Percentiles rank a stretch among this genome's conserved stretches.
Conservation (phyloP, 2,329 filamentous ascomycete genomes). For the Elsinoe necatrix region DNA sequence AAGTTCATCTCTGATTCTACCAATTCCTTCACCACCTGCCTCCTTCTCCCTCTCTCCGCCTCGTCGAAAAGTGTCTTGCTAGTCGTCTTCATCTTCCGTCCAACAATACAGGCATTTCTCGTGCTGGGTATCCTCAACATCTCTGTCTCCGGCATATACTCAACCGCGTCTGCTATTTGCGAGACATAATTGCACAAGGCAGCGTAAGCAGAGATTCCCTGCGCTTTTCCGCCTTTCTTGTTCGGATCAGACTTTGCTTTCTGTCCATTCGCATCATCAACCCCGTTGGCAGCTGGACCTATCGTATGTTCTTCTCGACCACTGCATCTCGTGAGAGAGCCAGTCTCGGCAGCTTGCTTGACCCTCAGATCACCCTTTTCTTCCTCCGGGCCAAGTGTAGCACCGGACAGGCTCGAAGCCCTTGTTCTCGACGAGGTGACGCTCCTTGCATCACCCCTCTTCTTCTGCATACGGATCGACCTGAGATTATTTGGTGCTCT, state of each 20-base stretch:
- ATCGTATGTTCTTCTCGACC: too few relatives aligned
- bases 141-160: constrained; percentile 71
- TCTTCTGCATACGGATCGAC: not conserved
- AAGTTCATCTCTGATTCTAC: constrained; percentile 17
- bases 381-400: too few relatives aligned
- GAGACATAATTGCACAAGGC: constrained; percentile 73
- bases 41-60: not conserved
- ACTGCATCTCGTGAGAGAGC: constrained; percentile 25
- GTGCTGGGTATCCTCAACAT: constrained; percentile 88
- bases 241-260: not conserved
- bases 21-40: constrained; percentile 14
- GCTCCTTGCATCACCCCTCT: not conserved
- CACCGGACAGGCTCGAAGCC: not conserved
- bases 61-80: not conserved
- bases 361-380: not conserved
- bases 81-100: constrained; percentile 38
- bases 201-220: constrained; percentile 63
- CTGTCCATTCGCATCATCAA: not conserved
- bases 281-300: not conserved
- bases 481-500: constrained; percentile 45
- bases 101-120: constrained; percentile 73
- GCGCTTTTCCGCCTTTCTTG: not conserved
- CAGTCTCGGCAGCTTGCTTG: constrained; percentile 28
- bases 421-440: not conserved
- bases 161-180: constrained; percentile 60